These are phyloP conservation scores for Pythium sp. DNA, from an alignment of 352 stramenopile species.

Conservation along the genomic window DNA sequence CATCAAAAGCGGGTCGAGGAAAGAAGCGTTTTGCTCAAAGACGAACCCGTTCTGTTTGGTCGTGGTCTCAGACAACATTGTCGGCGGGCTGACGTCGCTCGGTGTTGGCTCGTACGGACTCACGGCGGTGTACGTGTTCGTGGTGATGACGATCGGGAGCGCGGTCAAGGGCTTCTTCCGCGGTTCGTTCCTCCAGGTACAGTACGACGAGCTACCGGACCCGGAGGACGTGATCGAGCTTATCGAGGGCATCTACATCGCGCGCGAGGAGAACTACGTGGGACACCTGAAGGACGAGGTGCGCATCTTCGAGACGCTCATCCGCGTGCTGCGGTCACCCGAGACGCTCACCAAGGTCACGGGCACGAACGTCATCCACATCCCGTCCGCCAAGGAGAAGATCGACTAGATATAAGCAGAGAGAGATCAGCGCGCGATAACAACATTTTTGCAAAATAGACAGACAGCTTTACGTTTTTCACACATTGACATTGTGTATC, in stretches of 20 bases:
- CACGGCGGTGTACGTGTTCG: conserved; percentile 85
- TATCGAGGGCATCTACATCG: conserved; percentile 88
- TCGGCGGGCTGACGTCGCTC: conserved; percentile 72
- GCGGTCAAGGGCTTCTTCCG: conserved; percentile 84
- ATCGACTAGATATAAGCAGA: conserved; percentile 47
- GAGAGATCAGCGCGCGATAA: not conserved
- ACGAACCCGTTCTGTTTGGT: conserved; percentile 73
- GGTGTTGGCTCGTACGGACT: conserved; percentile 84
- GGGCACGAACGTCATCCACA: conserved; percentile 83
- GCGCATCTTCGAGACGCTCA: conserved; percentile 84
- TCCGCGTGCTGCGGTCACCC: conserved; percentile 79
- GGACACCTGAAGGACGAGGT: conserved; percentile 88
- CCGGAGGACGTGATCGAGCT: conserved; percentile 83
- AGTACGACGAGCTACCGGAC: conserved; percentile 81
- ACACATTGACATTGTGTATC: not conserved
- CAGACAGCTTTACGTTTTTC: not conserved
- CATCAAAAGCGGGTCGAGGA: conserved; percentile 13
- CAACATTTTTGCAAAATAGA: conserved; percentile 1
- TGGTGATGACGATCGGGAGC: conserved; percentile 84
- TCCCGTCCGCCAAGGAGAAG: conserved; percentile 82
- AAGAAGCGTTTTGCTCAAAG: conserved; percentile 43
- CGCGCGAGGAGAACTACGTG: conserved; percentile 76
- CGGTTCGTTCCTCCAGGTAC: conserved; percentile 72
- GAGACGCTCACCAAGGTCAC: conserved; percentile 86
- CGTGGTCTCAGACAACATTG: conserved; percentile 84